phyloP scores from a whole-genome alignment of 495 filamentous ascomycete species.

The Aspergillus hancockii region DNA sequence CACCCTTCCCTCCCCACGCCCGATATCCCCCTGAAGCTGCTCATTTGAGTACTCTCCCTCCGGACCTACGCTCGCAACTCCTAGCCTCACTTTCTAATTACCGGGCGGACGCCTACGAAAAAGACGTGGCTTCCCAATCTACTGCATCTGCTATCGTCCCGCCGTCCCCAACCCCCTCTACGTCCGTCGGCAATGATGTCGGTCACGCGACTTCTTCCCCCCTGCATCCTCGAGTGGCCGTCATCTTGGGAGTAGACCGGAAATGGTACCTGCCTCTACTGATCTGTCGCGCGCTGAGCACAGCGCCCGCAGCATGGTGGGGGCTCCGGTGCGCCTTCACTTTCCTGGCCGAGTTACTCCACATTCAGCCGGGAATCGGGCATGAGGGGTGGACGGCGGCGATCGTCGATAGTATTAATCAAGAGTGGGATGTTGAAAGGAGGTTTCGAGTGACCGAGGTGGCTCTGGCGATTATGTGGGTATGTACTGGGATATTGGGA shows the following conservation, averaged over 20 bases:
- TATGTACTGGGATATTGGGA: conserved; percentile 43
- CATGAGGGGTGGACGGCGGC: conserved; percentile 47
- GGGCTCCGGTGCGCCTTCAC: conserved; percentile 61
- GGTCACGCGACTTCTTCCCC: conserved; percentile 33
- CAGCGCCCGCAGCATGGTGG: conserved; percentile 61
- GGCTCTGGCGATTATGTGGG: conserved; percentile 80
- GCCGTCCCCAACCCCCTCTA: conserved; percentile 38
- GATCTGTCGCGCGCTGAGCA: conserved; percentile 61
- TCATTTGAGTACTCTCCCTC: conserved; percentile 28
- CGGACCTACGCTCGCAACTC: conserved; percentile 20
- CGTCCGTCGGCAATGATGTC: conserved; percentile 36
- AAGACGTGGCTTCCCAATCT: conserved; percentile 35
- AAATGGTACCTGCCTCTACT: conserved; percentile 65
- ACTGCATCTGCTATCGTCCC: conserved; percentile 30
- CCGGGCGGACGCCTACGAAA: conserved; percentile 22
- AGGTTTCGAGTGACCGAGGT: conserved; percentile 73
- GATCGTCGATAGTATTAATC: conserved; percentile 46
- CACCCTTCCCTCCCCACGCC: conserved; percentile 39
- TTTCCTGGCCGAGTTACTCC: conserved; percentile 57
- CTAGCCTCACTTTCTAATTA: conserved; percentile 12
- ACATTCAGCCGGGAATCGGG: conserved; percentile 48
- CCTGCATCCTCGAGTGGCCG: conserved; percentile 64
- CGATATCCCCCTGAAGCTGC: conserved; percentile 28
- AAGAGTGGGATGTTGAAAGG: conserved; percentile 55
- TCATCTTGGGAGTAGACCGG: conserved; percentile 62